Conservation (phyloP, 148 eudicot species). For the Talinum fruticosum region DNA sequence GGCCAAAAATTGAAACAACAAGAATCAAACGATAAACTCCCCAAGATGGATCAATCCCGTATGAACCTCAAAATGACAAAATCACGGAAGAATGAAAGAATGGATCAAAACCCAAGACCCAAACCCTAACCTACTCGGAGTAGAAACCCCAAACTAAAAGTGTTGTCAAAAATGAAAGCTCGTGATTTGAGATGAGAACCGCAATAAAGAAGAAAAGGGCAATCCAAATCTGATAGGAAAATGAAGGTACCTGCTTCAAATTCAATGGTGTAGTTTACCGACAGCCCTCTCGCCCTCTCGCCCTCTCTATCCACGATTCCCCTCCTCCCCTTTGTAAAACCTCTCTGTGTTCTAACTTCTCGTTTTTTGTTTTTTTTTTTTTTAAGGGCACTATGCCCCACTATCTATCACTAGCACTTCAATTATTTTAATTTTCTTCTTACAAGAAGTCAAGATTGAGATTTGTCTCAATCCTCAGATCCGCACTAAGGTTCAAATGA, state of each 20-base stretch:
- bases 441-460: neutral
- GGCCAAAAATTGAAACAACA: neutral
- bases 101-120: neutral
- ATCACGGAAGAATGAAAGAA: neutral
- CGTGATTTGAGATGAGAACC: neutral
- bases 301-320: neutral
- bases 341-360: neutral
- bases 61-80: slow-evolving; percentile 12
- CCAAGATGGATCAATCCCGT: neutral
- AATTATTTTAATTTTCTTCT: neutral
- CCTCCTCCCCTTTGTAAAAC: neutral
- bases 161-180: neutral
- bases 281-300: neutral
- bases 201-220: neutral
- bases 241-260: neutral
- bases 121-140: slow-evolving; percentile 14
- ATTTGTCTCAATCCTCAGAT: no score
- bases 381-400: neutral
- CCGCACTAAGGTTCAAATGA: no score
- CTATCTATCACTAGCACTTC: neutral
- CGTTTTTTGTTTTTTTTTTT: neutral
- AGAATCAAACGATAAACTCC: neutral
- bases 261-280: neutral
- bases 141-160: neutral
- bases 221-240: slow-evolving; percentile 7